Percentiles rank a stretch among this genome's conserved stretches.
Conservation (phyloP, 306 rosid species). For the Psophocarpus tetragonolobus region DNA sequence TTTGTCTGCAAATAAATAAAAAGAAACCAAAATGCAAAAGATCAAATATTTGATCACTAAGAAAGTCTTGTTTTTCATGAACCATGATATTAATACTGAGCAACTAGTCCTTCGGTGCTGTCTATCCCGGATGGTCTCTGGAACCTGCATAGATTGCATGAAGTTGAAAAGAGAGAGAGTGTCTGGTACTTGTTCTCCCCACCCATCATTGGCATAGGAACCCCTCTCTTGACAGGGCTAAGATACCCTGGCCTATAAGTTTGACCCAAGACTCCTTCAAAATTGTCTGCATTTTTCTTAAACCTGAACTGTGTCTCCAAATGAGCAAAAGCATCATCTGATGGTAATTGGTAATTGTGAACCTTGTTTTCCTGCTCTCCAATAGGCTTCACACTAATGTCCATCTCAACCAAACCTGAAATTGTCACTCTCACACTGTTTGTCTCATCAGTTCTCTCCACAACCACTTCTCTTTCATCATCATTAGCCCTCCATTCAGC, state of each 20-base stretch:
- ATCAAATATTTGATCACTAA: background rate
- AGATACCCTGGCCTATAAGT: constrained; percentile 67
- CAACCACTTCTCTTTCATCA: constrained; percentile 55
- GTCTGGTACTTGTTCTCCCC: constrained; percentile 72
- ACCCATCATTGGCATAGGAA: constrained; percentile 81
- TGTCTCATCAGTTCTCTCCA: constrained; percentile 70
- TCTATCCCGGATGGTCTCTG: constrained; percentile 45
- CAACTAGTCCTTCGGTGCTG: constrained; percentile 34
- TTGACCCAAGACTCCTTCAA: constrained; percentile 78
- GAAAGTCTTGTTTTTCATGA: background rate
- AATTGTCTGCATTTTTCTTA: constrained; percentile 44
- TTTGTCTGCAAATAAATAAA: constrained; percentile 17
- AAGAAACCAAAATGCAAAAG: constrained; percentile 25
- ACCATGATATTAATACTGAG: constrained; percentile 44
- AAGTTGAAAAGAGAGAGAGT: constrained; percentile 49
- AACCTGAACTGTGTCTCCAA: constrained; percentile 75
- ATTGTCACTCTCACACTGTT: constrained; percentile 61
- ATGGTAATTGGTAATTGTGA: constrained; percentile 71
- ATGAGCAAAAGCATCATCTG: constrained; percentile 69
- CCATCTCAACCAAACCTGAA: constrained; percentile 60
- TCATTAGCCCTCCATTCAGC: constrained; percentile 60
- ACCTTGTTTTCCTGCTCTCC: constrained; percentile 63
- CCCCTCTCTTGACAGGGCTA: constrained; percentile 74
- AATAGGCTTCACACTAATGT: constrained; percentile 65
- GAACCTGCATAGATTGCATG: constrained; percentile 62